These are phyloP conservation scores for Sporothrix humicola DNA, from an alignment of 2,329 filamentous ascomycete species.

Conservation along the genomic window DNA sequence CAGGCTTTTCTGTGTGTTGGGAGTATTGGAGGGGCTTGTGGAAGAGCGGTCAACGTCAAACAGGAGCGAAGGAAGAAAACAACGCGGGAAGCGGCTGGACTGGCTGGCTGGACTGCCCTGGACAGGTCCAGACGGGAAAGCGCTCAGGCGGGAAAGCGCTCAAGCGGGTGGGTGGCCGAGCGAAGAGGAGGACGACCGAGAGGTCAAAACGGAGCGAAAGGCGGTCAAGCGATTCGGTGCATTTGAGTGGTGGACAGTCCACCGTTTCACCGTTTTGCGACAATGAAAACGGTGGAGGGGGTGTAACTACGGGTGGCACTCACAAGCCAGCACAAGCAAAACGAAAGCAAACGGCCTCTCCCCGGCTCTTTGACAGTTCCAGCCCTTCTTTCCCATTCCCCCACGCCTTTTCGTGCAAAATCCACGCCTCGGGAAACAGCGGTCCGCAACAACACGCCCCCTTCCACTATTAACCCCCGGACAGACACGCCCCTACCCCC, in stretches of 20 bases:
- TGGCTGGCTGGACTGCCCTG: too few species aligned
- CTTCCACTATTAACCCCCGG: neutral
- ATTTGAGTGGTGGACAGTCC: neutral
- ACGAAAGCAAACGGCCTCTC: neutral
- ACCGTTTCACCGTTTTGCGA: constrained; percentile 19
- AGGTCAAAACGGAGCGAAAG: constrained; percentile 25
- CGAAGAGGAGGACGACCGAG: neutral
- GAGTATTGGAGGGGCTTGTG: too few species aligned
- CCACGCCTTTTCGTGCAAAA: neutral
- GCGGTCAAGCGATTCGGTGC: neutral
- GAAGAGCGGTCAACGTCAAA: constrained; percentile 22
- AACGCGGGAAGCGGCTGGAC: neutral
- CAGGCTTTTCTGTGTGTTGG: too few species aligned
- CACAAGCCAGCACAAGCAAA: neutral
- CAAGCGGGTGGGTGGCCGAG: neutral
- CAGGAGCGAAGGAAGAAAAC: constrained; percentile 17
- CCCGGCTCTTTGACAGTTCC: constrained; percentile 26
- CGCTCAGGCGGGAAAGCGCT: constrained; percentile 7
- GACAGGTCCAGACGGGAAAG: constrained; percentile 1
- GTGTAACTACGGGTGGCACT: constrained; percentile 20
- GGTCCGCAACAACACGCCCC: constrained; percentile 34
- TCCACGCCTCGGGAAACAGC: constrained; percentile 32
- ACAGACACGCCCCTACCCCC: constrained; percentile 9
- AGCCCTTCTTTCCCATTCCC: constrained; percentile 19
- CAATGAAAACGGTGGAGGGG: constrained; percentile 21